Base-by-base conservation (phyloP, 371 early-diverging fungal species). In the Phascolomyces articulosus region DNA sequence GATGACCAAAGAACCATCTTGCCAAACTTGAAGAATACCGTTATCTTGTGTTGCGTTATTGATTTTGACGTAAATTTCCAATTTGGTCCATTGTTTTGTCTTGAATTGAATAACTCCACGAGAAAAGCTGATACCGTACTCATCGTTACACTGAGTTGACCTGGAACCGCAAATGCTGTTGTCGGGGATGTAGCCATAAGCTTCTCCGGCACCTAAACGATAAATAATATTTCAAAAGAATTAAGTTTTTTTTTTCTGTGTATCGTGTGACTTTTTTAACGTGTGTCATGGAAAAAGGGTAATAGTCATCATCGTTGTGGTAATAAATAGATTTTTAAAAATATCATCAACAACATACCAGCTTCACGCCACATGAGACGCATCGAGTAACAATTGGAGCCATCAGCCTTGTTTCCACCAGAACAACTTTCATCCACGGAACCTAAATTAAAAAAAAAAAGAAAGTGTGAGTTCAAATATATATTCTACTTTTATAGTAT, bases 311-410 rank as follows among this genome's bases (percentile, higher is more conserved):
- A 34, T 34, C n/a, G n/a, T n/a, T n/a, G n/a, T n/a, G n/a, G n/a
- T n/a, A n/a, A n/a, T n/a, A n/a, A 34, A 34, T 34, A 34, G 34
- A 0, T 2, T 34, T 6, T 34, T 34, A 9, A 34, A 34, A 31
- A 31, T 26, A 26, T 24, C 47, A 47, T 40, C 55, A n/a, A 55
- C 40, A 48, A 6, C 44, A 60, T 73, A 84, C 84, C 85, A 64
- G 64, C 73, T 44, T 71, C 66, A 49, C 85, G 74, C 85, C 85
- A 85, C 85, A 85, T 85, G 21, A 80, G 40, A 41, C 85, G 62
- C 70, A 80, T 70, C 0, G 79, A 82, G 31, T 77, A 69, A 41
- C 85, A 85, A 40, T 79, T 75, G 23, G 68, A 28, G 1, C 82
- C 84, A 18, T 68, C 68, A 6, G 85, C 74, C 38, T 79, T 65